Conservation (phyloP, 805 yeast genomes). For the Metschnikowia similis region DNA sequence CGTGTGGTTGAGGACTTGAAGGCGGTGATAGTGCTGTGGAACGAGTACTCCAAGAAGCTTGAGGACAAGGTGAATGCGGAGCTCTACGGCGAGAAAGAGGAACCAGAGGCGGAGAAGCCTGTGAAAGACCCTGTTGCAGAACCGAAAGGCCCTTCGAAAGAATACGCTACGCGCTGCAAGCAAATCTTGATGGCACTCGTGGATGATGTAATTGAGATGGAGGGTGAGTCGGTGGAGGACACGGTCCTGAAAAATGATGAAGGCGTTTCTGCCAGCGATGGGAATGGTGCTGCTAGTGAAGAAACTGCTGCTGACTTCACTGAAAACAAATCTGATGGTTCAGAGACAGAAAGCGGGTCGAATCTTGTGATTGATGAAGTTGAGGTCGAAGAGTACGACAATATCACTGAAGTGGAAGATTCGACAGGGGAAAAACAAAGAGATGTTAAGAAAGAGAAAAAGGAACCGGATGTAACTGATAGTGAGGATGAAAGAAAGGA, state of each 20-base stretch:
- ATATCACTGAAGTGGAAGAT: constrained; percentile 24
- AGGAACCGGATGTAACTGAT: constrained; percentile 17
- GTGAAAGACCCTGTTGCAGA: constrained; percentile 10
- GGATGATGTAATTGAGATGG: constrained; percentile 31
- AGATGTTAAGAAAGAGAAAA: constrained; percentile 21
- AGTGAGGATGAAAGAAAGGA: constrained; percentile 19
- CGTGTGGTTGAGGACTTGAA: constrained; percentile 50
- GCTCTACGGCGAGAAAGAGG: constrained; percentile 25
- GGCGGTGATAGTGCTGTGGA: constrained; percentile 53
- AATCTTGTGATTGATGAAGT: constrained; percentile 42
- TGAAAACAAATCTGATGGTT: background rate
- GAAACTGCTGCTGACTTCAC: background rate
- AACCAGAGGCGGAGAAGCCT: constrained; percentile 8
- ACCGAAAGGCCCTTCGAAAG: constrained; percentile 22
- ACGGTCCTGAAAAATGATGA: too few species aligned
- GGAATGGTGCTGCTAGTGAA: too few species aligned
- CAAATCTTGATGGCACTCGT: constrained; percentile 29
- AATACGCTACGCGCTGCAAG: constrained; percentile 41
- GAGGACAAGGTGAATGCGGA: constrained; percentile 38
- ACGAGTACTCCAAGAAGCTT: constrained; percentile 41
- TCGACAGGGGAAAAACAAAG: constrained; percentile 27
- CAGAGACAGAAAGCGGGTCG: background rate
- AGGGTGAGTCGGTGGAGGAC: constrained; percentile 19
- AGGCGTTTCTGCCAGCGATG: too few species aligned
- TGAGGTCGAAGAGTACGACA: constrained; percentile 34